Evolutionary conservation across 768 basidiomycete species (phyloP).

Genomic region (Porphyrellus cyaneotinctus): DNA sequence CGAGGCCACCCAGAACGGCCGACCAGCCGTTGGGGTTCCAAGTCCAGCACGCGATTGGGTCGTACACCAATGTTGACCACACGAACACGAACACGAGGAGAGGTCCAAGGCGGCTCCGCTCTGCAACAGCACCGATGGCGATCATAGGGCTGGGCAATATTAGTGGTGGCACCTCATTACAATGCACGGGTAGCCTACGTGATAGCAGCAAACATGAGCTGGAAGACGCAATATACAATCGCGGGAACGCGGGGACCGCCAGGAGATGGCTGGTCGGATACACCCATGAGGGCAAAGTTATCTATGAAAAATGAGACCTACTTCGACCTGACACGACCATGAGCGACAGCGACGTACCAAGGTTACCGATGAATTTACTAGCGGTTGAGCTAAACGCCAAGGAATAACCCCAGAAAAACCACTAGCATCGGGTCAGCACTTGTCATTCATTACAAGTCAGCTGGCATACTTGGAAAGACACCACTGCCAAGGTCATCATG

Average conservation of each 20-base stretch:
- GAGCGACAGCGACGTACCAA: conserved; percentile 51
- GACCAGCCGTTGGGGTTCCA: conserved; percentile 86
- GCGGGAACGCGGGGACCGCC: conserved; percentile 69
- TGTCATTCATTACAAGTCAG: conserved; percentile 29
- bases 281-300: conserved; percentile 80
- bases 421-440: conserved; percentile 40
- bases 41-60: conserved; percentile 94
- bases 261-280: conserved; percentile 69
- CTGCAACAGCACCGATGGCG: conserved; percentile 89
- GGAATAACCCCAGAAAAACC: conserved; percentile 98
- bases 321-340: background rate
- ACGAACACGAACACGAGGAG: conserved; percentile 84
- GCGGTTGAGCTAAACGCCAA: conserved; percentile 83
- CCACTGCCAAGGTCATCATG: conserved; percentile 72
- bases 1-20: conserved; percentile 73
- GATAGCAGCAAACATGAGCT: conserved; percentile 87
- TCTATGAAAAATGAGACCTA: conserved; percentile 36
- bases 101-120: conserved; percentile 82
- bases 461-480: conserved; percentile 78
- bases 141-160: conserved; percentile 63
- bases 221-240: conserved; percentile 79
- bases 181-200: conserved; percentile 47
- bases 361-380: conserved; percentile 75
- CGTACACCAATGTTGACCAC: conserved; percentile 88
- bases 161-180: background rate